Percentiles rank a stretch among this genome's conserved stretches.
These are phyloP conservation scores for Dactylellina cionopaga DNA, from an alignment of 2,329 filamentous ascomycete species.

Conservation along the genomic window DNA sequence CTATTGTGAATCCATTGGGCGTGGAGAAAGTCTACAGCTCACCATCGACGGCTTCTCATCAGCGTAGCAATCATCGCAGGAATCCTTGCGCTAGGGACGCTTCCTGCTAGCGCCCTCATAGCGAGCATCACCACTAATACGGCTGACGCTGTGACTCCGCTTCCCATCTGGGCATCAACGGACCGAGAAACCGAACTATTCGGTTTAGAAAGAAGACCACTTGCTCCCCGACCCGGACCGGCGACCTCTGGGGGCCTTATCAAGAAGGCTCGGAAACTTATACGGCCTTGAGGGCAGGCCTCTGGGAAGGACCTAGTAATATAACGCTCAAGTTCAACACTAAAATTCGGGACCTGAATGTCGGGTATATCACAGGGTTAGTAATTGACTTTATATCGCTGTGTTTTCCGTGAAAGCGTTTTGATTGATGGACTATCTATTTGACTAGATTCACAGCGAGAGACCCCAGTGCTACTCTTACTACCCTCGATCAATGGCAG, in stretches of 20 bases:
- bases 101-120: background rate
- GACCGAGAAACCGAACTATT: background rate
- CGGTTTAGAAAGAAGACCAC: background rate
- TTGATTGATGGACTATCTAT: background rate
- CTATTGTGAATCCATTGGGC: background rate
- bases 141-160: background rate
- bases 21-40: background rate
- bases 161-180: background rate
- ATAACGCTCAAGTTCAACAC: background rate
- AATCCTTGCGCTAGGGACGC: background rate
- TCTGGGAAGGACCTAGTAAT: background rate
- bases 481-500: background rate
- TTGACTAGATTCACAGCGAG: background rate
- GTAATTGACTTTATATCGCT: background rate
- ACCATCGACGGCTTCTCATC: background rate
- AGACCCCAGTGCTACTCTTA: background rate
- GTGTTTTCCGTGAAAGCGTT: background rate
- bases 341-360: background rate
- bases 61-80: background rate
- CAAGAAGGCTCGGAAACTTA: background rate
- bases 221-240: background rate
- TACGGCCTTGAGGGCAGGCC: background rate
- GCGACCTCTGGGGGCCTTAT: background rate
- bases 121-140: background rate
- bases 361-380: background rate